Base-by-base conservation (phyloP, 176 grass and related monocot genomes). In the Aegilops speltoides region DNA sequence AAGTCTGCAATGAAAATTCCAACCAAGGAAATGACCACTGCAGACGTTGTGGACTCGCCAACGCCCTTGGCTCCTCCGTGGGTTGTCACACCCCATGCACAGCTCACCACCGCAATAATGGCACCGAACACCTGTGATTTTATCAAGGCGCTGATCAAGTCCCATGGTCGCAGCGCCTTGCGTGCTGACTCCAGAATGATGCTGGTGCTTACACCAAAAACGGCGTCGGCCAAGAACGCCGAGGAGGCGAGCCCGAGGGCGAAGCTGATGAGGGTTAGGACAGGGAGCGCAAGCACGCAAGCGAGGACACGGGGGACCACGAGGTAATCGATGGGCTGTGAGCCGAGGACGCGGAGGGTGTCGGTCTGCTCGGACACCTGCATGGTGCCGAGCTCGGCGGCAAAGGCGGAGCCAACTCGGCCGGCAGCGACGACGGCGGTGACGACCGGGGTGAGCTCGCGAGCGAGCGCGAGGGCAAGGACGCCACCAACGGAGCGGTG, bases 361-460 rank as follows among this genome's bases (percentile, higher is more conserved):
- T 96, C 94, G 33, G 94, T 96, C 88, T 94, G 92, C 92, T 99
- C 97, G 23, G 97, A 98, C 31, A 99, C 97, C 88, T 99, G 97
- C 97, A 96, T 96, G 77, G 97, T 99, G 69, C 97, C 97, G 5
- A 99, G 97, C 89, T 99, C 97, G 0, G 97, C 97, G 10, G 97
- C 97, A 79, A 99, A 99, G n/a, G 97, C 94, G 24, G 97, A 99
- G 17, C 97, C 97, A 23, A 96, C 89, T 10, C 97, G 92, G 5
- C 94, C 97, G 1, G 94, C 97, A 16, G 83, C 76, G 14, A 98
- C 90, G 62, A 98, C 97, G 7, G 97, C 92, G 22, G 94, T 99
- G 82, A 99, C 94, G 33, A 99, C 97, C 1, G 97, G 97, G 79
- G 91, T 89, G 74, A 98, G 93, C 79, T 98, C 97, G 34, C 97